Evolutionary conservation across 768 basidiomycete genomes (phyloP).

Genomic region (Chalciporus chontae): DNA sequence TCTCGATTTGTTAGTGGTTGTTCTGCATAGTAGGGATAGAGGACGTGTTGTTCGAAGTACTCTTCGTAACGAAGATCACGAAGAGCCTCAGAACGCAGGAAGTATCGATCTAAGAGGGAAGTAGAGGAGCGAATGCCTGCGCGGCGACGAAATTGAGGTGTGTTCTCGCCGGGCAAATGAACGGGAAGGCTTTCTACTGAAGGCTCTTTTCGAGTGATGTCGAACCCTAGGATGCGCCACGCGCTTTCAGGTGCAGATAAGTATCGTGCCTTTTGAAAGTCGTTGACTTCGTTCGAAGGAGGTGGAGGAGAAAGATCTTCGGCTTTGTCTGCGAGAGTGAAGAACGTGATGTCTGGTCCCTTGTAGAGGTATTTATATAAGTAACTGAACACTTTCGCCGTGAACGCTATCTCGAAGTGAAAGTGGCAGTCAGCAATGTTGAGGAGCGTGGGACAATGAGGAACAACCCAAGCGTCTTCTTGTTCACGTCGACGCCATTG

Average conservation of each 20-base stretch:
- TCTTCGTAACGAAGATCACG: not conserved
- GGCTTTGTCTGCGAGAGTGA: conserved; percentile 1
- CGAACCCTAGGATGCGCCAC: conserved; percentile 36
- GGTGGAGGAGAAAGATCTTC: not conserved
- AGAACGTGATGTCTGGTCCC: conserved; percentile 10
- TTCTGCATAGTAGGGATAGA: not conserved
- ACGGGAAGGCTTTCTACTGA: conserved; percentile 32
- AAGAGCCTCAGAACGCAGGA: conserved; percentile 6
- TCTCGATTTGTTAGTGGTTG: not conserved
- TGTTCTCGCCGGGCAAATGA: conserved; percentile 22
- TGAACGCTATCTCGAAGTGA: conserved; percentile 32
- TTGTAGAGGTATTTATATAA: conserved; percentile 40
- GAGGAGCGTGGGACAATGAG: conserved; percentile 24
- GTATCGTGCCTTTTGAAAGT: conserved; percentile 36
- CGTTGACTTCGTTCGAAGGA: conserved; percentile 33
- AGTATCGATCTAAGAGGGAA: conserved; percentile 22
- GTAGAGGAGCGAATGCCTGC: not conserved
- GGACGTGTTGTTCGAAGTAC: not conserved
- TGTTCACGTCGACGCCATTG: too few species aligned
- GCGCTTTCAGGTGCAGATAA: conserved; percentile 35
- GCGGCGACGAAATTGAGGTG: conserved; percentile 22
- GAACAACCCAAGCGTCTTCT: conserved; percentile 29
- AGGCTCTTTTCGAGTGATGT: conserved; percentile 34
- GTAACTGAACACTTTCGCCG: conserved; percentile 36
- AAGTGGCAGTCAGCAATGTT: conserved; percentile 34